Conservation (phyloP, 2,329 filamentous ascomycete species). For the Epichloe typhina region DNA sequence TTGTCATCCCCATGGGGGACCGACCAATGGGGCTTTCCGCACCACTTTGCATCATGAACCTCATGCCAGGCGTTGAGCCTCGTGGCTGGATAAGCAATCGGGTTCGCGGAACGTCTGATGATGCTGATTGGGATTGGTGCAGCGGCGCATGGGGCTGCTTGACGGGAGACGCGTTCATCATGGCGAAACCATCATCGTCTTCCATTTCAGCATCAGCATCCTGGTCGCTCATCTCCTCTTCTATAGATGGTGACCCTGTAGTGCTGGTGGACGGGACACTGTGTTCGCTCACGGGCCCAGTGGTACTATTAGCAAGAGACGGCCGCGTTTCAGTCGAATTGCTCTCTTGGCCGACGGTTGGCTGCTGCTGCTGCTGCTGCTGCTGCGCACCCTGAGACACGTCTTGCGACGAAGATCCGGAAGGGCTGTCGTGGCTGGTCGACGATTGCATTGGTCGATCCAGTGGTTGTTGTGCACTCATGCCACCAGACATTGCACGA, state of each 20-base stretch:
- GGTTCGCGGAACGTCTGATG: slow-evolving; percentile 31
- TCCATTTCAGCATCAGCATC: slow-evolving; percentile 41
- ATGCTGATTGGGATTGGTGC: slow-evolving; percentile 27
- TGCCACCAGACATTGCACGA: slow-evolving; percentile 28
- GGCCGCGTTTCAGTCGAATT: slow-evolving; percentile 12
- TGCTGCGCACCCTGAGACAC: slow-evolving; percentile 13
- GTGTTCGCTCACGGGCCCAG: slow-evolving; percentile 21
- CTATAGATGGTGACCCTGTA: slow-evolving; percentile 26
- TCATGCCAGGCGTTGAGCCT: slow-evolving; percentile 17
- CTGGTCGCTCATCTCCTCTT: slow-evolving; percentile 23
- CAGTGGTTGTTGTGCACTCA: slow-evolving; percentile 37
- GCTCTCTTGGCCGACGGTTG: neutral
- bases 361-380: slow-evolving; percentile 9
- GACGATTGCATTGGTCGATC: slow-evolving; percentile 20
- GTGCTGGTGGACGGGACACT: slow-evolving; percentile 19
- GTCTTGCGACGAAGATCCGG: slow-evolving; percentile 12
- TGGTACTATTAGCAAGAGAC: slow-evolving; percentile 22
- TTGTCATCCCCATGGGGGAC: slow-evolving; percentile 26
- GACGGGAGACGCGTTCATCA: slow-evolving; percentile 30
- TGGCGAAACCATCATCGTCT: slow-evolving; percentile 41
- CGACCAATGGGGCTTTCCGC: slow-evolving; percentile 22
- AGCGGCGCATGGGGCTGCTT: slow-evolving; percentile 24
- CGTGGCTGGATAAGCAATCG: slow-evolving; percentile 24
- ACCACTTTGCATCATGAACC: slow-evolving; percentile 31
- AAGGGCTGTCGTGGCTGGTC: slow-evolving; percentile 10